phyloP scores from a whole-genome alignment of 345 rosid species.

The Aquilaria yunnanensis region DNA sequence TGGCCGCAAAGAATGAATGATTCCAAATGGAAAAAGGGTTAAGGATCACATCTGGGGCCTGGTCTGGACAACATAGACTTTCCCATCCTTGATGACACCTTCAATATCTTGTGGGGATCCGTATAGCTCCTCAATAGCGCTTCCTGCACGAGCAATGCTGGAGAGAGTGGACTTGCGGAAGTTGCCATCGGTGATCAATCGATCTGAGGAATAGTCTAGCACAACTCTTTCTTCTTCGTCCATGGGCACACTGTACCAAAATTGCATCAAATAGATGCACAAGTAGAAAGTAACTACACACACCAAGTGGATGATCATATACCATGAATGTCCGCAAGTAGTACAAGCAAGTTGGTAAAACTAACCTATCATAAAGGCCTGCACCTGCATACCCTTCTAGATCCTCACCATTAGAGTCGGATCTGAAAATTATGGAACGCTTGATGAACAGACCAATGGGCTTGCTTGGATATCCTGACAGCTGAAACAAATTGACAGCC shows the following conservation, averaged over 20 bases:
- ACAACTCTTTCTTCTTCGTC: slow-evolving; percentile 81
- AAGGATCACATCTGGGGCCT: slow-evolving; percentile 83
- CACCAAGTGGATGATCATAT: too few species aligned
- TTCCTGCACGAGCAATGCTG: slow-evolving; percentile 73
- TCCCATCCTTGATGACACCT: slow-evolving; percentile 85
- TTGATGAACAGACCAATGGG: slow-evolving; percentile 88
- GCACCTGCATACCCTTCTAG: slow-evolving; percentile 99
- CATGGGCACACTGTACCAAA: slow-evolving; percentile 79
- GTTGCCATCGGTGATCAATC: slow-evolving; percentile 51
- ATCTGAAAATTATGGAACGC: slow-evolving; percentile 88
- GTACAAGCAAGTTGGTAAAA: background rate
- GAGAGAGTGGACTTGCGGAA: slow-evolving; percentile 64
- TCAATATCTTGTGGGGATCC: slow-evolving; percentile 95
- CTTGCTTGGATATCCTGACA: slow-evolving; percentile 96
- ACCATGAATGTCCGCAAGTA: background rate
- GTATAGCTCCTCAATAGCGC: slow-evolving; percentile 71
- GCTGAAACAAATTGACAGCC: slow-evolving; percentile 32
- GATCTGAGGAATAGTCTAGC: slow-evolving; percentile 79
- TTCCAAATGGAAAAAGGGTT: background rate
- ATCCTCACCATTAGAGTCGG: slow-evolving; percentile 99
- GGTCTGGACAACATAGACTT: slow-evolving; percentile 89
- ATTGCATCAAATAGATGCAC: background rate
- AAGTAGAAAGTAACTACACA: background rate
- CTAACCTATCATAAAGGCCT: slow-evolving; percentile 97
- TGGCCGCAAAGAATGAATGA: too few species aligned